Evolutionary conservation across 108 stramenopile genomes (phyloP).

Genomic region (Epithemia pelagica): DNA sequence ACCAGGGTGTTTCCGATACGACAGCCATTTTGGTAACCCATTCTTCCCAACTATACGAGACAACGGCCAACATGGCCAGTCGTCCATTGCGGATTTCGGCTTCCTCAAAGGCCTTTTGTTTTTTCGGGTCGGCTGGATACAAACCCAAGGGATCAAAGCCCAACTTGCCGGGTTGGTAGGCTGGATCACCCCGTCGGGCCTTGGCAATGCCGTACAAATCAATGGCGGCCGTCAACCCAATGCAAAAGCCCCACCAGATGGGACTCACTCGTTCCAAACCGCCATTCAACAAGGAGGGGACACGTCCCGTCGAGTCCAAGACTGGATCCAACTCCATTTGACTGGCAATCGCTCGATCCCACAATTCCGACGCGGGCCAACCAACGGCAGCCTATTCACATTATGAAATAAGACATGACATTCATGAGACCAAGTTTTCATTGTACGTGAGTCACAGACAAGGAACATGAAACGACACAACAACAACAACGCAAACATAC

Average conservation of each 20-base stretch:
- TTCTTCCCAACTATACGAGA: conserved; percentile 64
- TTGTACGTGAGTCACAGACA: no score
- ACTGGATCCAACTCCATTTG: conserved; percentile 33
- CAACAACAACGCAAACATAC: conserved; percentile 13
- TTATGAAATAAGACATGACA: no score
- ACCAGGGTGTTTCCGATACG: conserved; percentile 63
- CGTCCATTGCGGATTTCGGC: conserved; percentile 87
- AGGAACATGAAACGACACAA: not conserved
- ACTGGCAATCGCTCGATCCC: conserved; percentile 56
- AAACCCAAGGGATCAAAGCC: conserved; percentile 80
- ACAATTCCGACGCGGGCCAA: conserved; percentile 75
- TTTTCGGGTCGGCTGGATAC: conserved; percentile 53
- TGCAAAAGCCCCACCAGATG: conserved; percentile 67
- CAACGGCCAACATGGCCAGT: conserved; percentile 71
- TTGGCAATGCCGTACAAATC: conserved; percentile 49
- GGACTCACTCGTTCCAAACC: conserved; percentile 61
- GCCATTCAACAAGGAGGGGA: conserved; percentile 68
- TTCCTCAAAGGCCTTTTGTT: conserved; percentile 57
- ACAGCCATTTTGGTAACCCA: conserved; percentile 45
- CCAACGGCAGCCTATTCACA: conserved; percentile 54
- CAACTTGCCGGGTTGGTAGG: conserved; percentile 66
- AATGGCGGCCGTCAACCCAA: conserved; percentile 66
- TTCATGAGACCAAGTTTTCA: no score
- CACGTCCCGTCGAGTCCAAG: conserved; percentile 57
- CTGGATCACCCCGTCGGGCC: conserved; percentile 20